These are phyloP conservation scores for Acer negundo DNA, from an alignment of 345 rosid genomes.

Conservation along the genomic window DNA sequence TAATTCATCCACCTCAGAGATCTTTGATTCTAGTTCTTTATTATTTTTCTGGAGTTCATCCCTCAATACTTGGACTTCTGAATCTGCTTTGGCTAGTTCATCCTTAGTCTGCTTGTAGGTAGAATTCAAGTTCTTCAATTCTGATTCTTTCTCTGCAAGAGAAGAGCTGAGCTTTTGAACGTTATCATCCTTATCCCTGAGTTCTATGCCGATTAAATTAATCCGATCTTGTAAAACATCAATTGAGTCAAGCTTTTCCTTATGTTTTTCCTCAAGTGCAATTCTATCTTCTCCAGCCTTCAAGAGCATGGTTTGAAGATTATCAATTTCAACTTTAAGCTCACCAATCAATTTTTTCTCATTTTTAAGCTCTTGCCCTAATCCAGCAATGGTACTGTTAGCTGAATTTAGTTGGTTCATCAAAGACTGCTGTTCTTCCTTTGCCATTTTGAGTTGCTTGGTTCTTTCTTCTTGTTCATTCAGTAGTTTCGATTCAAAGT, in stretches of 20 bases:
- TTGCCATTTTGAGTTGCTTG: constrained; percentile 48
- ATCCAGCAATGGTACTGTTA: constrained; percentile 50
- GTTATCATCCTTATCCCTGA: constrained; percentile 60
- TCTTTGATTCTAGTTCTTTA: constrained; percentile 56
- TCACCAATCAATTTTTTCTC: constrained; percentile 59
- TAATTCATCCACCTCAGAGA: constrained; percentile 50
- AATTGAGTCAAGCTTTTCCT: constrained; percentile 50
- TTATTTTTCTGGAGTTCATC: constrained; percentile 43
- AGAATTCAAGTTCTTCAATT: constrained; percentile 50
- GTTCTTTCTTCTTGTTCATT: constrained; percentile 62
- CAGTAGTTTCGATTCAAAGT: constrained; percentile 55
- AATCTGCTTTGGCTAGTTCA: constrained; percentile 51
- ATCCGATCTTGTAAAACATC: constrained; percentile 58
- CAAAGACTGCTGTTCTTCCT: constrained; percentile 61
- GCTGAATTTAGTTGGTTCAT: constrained; percentile 64
- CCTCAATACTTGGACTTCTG: constrained; percentile 50
- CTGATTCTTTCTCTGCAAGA: constrained; percentile 59
- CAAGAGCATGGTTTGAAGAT: constrained; percentile 51
- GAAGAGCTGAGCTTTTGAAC: constrained; percentile 47
- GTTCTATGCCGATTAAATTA: constrained; percentile 57
- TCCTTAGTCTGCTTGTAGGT: constrained; percentile 44
- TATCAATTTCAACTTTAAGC: constrained; percentile 50
- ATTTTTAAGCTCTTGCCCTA: constrained; percentile 73
- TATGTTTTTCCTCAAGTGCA: constrained; percentile 56
- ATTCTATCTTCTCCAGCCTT: constrained; percentile 60